phyloP scores from a whole-genome alignment of 1,139 yeast species.

The Yamadazyma buinensis region DNA sequence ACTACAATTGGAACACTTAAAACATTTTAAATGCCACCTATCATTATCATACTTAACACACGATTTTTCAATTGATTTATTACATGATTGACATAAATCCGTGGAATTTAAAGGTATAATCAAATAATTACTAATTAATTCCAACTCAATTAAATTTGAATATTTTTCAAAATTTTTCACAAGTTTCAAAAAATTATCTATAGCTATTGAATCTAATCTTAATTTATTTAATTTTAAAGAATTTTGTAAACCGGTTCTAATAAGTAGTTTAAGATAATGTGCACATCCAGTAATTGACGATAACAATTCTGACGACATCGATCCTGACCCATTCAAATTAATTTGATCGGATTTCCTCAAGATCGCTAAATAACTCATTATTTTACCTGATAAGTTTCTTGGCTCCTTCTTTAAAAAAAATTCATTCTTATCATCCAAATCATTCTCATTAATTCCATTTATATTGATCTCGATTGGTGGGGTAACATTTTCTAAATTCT shows the following conservation, averaged over 20 bases:
- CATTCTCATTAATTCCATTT: conserved; percentile 1
- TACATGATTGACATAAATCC: conserved; percentile 73
- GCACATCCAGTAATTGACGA: conserved; percentile 90
- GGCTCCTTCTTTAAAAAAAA: conserved; percentile 62
- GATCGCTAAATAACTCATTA: conserved; percentile 74
- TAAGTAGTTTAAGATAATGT: conserved; percentile 81
- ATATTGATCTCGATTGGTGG: background rate
- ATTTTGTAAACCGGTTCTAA: conserved; percentile 74
- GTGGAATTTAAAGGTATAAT: conserved; percentile 60
- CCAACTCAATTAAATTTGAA: conserved; percentile 11
- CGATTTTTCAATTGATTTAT: conserved; percentile 74
- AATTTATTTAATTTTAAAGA: conserved; percentile 66
- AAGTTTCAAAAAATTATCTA: conserved; percentile 58
- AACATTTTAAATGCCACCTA: conserved; percentile 83
- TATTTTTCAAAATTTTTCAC: conserved; percentile 22
- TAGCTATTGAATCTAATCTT: conserved; percentile 55
- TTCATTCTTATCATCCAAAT: conserved; percentile 4
- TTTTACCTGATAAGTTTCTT: conserved; percentile 76
- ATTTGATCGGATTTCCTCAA: conserved; percentile 52
- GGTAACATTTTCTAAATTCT: background rate
- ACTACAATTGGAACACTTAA: conserved; percentile 56
- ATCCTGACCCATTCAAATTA: conserved; percentile 63
- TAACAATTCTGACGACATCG: conserved; percentile 53
- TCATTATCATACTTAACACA: conserved; percentile 60
- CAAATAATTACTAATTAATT: conserved; percentile 32